Evolutionary conservation across 768 basidiomycete species (phyloP), one percentile per base, ranked within the genome.

Genomic region (Favolaschia claudopus): DNA sequence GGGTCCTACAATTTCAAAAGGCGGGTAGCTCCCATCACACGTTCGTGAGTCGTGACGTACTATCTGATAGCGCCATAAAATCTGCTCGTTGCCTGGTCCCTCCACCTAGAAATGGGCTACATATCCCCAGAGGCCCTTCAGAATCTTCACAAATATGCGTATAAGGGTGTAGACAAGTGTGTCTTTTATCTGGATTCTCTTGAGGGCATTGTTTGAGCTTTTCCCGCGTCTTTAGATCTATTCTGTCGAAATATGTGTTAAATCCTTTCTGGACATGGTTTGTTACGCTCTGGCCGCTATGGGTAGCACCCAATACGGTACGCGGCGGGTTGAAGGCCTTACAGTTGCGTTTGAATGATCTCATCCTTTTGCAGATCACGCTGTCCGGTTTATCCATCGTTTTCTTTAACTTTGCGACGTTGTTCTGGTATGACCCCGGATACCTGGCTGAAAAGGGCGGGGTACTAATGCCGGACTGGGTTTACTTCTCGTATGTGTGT

Each of bases 221-320:
- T 51, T 22, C 57, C 45, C 8, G 33, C 39, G 7, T 46, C 32
- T 39, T 33, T 59, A 95, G 93, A 71, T 96, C 93, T 9, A 64
- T 92, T 29, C 67, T 91, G 2, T 93, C 93, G 34, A 81, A 84
- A 68, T 89, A 89, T 72, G 76, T 95, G 22, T 78, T 98, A 50
- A 85, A 87, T 39, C 92, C 91, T 3, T 96, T 89, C 75, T 97
- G 95, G 95, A 92, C 81, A 31, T 92, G 91, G 91, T 86, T 96
- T 60, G 91, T 96, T 52, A 94, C 86, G 5, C 80, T 95, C 24
- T 96, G 92, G 87, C 95, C 95, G 2, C 79, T 82, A 40, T 87
- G 80, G 40, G 79, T 98, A 7, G 95, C 95, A 0, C 95, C 95
- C 2, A 98, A 98, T 72, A 89, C 89, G 12, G 95, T 96, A 67